These are phyloP conservation scores for Tylopilus rubrobrunneus DNA, from an alignment of 768 basidiomycete species.

Conservation along the genomic window DNA sequence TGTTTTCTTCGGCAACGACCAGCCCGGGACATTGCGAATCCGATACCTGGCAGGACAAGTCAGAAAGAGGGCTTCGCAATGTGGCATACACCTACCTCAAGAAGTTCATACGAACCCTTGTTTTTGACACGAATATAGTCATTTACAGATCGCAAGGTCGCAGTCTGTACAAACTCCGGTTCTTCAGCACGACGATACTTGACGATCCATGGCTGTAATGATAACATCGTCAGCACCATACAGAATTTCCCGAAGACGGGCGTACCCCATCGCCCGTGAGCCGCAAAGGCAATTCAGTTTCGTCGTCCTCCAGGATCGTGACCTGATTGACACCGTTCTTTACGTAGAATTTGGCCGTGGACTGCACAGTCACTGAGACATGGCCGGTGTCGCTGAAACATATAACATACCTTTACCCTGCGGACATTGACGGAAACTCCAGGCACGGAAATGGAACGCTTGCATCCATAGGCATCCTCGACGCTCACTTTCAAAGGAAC, in stretches of 20 bases:
- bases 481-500: slow-evolving; percentile 55
- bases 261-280: slow-evolving; percentile 88
- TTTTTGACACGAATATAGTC: slow-evolving; percentile 68
- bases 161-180: slow-evolving; percentile 37
- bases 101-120: slow-evolving; percentile 72
- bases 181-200: slow-evolving; percentile 59
- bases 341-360: slow-evolving; percentile 84
- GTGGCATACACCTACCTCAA: slow-evolving; percentile 46
- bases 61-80: background rate
- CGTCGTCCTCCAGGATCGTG: slow-evolving; percentile 71
- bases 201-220: slow-evolving; percentile 78
- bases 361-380: slow-evolving; percentile 39
- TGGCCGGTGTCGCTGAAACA: background rate
- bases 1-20: slow-evolving; percentile 54
- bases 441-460: slow-evolving; percentile 67
- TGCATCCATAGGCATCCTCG: slow-evolving; percentile 86
- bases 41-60: slow-evolving; percentile 48
- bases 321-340: slow-evolving; percentile 51
- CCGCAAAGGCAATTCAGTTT: slow-evolving; percentile 70
- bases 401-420: slow-evolving; percentile 58
- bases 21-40: slow-evolving; percentile 86
- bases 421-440: slow-evolving; percentile 83
- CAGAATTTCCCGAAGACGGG: slow-evolving; percentile 3
- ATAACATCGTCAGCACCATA: slow-evolving; percentile 1
- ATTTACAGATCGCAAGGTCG: slow-evolving; percentile 57